A percentile compares a stretch with the other conserved stretches of the same genome.
Evolutionary conservation across 192 early-diverging fungal species (phyloP).

Genomic region (Coemansia sp.): DNA sequence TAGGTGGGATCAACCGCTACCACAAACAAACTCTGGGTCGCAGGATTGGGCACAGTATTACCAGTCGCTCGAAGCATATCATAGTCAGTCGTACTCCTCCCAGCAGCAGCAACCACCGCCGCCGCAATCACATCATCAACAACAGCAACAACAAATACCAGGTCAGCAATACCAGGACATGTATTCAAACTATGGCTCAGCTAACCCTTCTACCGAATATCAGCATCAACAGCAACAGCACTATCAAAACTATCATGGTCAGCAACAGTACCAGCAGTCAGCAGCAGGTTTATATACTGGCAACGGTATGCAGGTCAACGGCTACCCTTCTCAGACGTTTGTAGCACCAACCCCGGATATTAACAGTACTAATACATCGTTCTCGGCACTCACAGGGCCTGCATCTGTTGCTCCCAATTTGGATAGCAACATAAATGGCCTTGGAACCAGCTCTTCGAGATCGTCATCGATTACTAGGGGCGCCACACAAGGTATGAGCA

Average conservation of each 20-base stretch:
- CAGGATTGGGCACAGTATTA: slow-evolving; percentile 52
- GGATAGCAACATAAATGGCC: too few relatives aligned
- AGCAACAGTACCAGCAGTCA: slow-evolving; percentile 7
- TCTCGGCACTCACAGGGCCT: too few relatives aligned
- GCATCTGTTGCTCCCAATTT: too few relatives aligned
- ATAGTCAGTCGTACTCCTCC: slow-evolving; percentile 18
- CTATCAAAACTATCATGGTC: neutral
- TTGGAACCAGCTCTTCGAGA: slow-evolving; percentile 4
- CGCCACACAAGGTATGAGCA: slow-evolving; percentile 27
- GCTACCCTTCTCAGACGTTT: too few relatives aligned
- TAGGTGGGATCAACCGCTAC: slow-evolving; percentile 45
- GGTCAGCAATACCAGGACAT: neutral
- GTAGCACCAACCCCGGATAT: too few relatives aligned
- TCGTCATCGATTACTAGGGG: slow-evolving; percentile 36
- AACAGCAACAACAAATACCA: slow-evolving; percentile 13
- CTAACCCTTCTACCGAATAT: neutral
- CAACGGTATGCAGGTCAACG: neutral
- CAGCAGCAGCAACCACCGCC: slow-evolving; percentile 10
- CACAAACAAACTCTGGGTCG: neutral
- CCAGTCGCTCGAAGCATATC: slow-evolving; percentile 39
- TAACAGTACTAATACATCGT: too few relatives aligned
- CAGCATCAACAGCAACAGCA: slow-evolving; percentile 19
- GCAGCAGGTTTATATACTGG: neutral
- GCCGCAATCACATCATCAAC: slow-evolving; percentile 4
- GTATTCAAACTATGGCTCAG: slow-evolving; percentile 1